Evolutionary conservation across 768 basidiomycete species (phyloP).

Genomic region (Trametes cinnabarina): DNA sequence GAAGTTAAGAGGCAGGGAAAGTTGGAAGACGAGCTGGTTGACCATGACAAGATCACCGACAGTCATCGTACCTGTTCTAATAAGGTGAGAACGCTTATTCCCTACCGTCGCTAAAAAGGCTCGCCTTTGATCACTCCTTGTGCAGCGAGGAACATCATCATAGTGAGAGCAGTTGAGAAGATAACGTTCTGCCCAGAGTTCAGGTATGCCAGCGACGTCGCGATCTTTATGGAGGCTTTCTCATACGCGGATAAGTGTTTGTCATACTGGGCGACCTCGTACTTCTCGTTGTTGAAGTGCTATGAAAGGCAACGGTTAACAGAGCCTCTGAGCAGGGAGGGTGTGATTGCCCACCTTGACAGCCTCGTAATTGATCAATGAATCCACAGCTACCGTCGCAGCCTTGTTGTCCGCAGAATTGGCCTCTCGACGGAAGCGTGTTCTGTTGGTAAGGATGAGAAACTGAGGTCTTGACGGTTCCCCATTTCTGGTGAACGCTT

Average conservation of each 20-base stretch:
- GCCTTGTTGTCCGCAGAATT: constrained; percentile 97
- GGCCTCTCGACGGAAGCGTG: constrained; percentile 89
- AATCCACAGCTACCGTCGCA: constrained; percentile 90
- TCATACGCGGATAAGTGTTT: constrained; percentile 84
- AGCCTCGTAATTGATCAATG: constrained; percentile 96
- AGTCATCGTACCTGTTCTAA: constrained; percentile 83
- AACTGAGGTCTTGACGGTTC: too few relatives aligned
- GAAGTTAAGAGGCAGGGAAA: constrained; percentile 95
- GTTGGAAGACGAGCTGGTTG: constrained; percentile 96
- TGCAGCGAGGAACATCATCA: constrained; percentile 95
- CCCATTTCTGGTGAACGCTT: constrained; percentile 13
- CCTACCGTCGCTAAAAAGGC: not conserved
- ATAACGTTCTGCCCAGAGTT: constrained; percentile 98
- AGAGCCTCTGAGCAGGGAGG: not conserved
- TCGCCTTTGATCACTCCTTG: constrained; percentile 90
- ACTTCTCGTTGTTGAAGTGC: constrained; percentile 97
- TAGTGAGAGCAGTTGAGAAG: constrained; percentile 89
- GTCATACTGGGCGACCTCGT: constrained; percentile 90
- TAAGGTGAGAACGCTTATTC: not conserved
- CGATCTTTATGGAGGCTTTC: constrained; percentile 89
- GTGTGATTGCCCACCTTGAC: constrained; percentile 68
- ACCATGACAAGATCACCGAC: constrained; percentile 99
- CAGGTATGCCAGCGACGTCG: constrained; percentile 87
- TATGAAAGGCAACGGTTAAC: constrained; percentile 29
- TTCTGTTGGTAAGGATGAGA: constrained; percentile 45